A percentile compares a stretch with the other conserved stretches of the same genome.
These are phyloP conservation scores for Ceratocystis lukuohia DNA, from an alignment of 2,329 filamentous ascomycete species.

Conservation along the genomic window DNA sequence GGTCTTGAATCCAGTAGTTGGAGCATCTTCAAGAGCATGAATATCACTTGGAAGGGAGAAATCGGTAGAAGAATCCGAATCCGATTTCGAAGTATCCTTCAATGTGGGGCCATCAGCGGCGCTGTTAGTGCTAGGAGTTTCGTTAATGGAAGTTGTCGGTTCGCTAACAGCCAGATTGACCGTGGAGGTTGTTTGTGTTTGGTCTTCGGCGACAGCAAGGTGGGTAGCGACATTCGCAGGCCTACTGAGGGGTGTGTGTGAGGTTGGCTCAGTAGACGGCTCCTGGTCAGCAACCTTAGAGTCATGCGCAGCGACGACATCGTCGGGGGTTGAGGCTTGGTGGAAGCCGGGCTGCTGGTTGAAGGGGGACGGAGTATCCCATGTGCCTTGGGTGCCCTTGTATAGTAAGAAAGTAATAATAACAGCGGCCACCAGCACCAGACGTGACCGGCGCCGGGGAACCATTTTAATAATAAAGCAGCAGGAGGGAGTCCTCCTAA, in stretches of 20 bases:
- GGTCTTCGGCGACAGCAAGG: not conserved
- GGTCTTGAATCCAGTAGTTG: not conserved
- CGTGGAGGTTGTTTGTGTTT: not conserved
- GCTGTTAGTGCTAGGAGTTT: not conserved
- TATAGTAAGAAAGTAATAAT: constrained; percentile 43
- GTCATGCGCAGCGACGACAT: not conserved
- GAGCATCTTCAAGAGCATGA: not conserved
- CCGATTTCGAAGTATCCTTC: constrained; percentile 1
- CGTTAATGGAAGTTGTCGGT: not conserved
- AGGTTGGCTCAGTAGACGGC: not conserved
- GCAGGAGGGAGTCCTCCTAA: not conserved
- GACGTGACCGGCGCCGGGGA: constrained; percentile 48
- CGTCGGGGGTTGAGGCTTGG: not conserved
- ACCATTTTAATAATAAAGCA: constrained; percentile 8
- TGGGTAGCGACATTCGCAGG: not conserved
- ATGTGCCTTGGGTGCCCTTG: constrained; percentile 33
- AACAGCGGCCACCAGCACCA: constrained; percentile 43
- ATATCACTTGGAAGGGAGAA: constrained; percentile 12
- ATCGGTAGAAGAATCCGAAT: constrained; percentile 6
- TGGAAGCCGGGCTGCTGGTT: constrained; percentile 4
- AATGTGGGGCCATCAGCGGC: constrained; percentile 6
- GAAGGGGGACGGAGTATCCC: constrained; percentile 14
- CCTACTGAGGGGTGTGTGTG: not conserved
- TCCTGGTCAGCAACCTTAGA: not conserved
- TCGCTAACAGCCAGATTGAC: not conserved